Evolutionary conservation across 2,329 filamentous ascomycete species (phyloP), one percentile per base, ranked within the genome.

Genomic region (Trichoderma sp.): DNA sequence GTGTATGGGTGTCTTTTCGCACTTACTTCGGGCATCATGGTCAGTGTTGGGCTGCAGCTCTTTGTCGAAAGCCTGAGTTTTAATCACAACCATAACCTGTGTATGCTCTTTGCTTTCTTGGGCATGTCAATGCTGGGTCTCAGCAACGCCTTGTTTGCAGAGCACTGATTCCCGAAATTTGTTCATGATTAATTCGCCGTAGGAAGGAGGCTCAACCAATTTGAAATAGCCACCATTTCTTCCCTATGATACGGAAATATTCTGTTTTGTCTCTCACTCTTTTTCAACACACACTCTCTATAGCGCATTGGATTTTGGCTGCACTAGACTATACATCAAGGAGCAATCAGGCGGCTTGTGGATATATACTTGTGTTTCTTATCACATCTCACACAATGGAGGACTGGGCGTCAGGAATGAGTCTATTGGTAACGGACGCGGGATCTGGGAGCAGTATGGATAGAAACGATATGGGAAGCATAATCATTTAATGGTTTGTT

Each of bases 21-120:
- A 7, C 87, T 92, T 11, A 98, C 96, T 0, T 92, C 95, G 1
- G 97, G 97, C 1, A 97, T 99, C 80, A 98, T 99, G 97, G 93
- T 95, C 33, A 97, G 93, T 80, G 97, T 99, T 35, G 95, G 93
- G 3, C 85, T 99, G 81, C 94, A 97, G 84, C 87, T 99, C 7
- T 96, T 98, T 81, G 92, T 93, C 4, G 95, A 99, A 86, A 93
- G 93, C 78, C 83, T 98, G 81, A 93, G 93, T 75, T 85, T 98
- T 81, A 95, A 94, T 78, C 95, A 97, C 85, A 92, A 92, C 81
- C 89, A 92, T 77, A 91, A 92, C 76, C 81, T 97, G 80, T 95
- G 93, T 84, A 94, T 95, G 80, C 87, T 91, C 29, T 95, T 94
- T 86, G 94, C 92, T 8, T 97, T 97, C 85, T 81, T 93, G 29